Evolutionary conservation across 164 flowering plant genomes (phyloP).

Genomic region (Amborella trichopoda): DNA sequence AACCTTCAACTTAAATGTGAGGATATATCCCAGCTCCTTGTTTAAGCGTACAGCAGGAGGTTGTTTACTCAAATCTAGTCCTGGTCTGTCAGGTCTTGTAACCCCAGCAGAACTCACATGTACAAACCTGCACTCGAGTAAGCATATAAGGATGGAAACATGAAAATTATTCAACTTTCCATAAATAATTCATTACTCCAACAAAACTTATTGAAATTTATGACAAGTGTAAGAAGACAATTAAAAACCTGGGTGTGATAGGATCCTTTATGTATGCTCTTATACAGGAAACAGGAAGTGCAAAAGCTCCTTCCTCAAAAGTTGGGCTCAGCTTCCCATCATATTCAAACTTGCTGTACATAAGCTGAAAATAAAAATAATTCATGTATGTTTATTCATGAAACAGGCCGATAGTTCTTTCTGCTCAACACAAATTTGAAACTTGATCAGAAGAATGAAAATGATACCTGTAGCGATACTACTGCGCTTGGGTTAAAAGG

Average conservation of each 20-base stretch:
- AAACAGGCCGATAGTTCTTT: no score
- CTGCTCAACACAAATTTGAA: not conserved
- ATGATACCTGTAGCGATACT: conserved; percentile 60
- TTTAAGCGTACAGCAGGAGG: conserved; percentile 99
- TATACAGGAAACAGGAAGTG: conserved; percentile 76
- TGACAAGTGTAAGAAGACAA: not conserved
- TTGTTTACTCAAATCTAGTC: conserved; percentile 88
- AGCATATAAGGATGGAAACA: no score
- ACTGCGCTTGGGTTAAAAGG: conserved; percentile 68
- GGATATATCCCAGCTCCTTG: conserved; percentile 82
- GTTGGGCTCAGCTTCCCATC: conserved; percentile 92
- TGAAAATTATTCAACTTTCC: no score
- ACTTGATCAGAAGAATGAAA: not conserved
- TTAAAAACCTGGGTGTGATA: conserved; percentile 62
- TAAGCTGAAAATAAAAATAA: conserved; percentile 50
- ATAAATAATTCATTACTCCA: no score
- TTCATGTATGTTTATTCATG: no score
- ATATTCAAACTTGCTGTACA: conserved; percentile 97
- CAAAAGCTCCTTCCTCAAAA: conserved; percentile 79
- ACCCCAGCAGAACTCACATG: conserved; percentile 98
- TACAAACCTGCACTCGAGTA: conserved; percentile 70
- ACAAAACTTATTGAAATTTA: not conserved
- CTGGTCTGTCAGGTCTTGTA: conserved; percentile 86
- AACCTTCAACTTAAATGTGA: conserved; percentile 92
- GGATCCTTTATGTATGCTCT: conserved; percentile 69